These are phyloP conservation scores for Chaetomium olivaceum DNA, from an alignment of 2,329 filamentous ascomycete species.

Conservation along the genomic window DNA sequence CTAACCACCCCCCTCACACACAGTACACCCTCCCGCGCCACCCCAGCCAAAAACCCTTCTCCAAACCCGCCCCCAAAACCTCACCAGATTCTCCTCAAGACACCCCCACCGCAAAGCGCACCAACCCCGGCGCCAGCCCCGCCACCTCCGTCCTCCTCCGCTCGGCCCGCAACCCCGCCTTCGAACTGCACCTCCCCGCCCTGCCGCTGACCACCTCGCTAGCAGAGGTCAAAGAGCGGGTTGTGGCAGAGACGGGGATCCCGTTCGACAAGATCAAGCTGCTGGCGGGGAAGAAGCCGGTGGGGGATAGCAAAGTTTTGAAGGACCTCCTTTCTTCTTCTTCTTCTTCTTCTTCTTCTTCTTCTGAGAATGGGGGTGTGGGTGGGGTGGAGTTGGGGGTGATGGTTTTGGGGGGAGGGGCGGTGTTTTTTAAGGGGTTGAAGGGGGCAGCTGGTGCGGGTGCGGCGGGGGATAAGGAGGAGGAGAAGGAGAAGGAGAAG, in stretches of 20 bases:
- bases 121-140: not conserved
- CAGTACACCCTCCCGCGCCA: constrained; percentile 32
- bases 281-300: constrained; percentile 83
- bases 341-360: constrained; percentile 27
- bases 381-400: constrained; percentile 72
- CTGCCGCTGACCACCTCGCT: constrained; percentile 67
- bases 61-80: constrained; percentile 20
- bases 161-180: constrained; percentile 67
- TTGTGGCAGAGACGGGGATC: constrained; percentile 63
- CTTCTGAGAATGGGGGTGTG: constrained; percentile 50
- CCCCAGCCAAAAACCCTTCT: constrained; percentile 22
- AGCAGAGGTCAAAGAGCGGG: constrained; percentile 72
- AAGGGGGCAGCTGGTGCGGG: not conserved
- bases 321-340: constrained; percentile 60
- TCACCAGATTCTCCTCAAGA: not conserved
- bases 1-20: not conserved
- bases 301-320: constrained; percentile 73
- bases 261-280: constrained; percentile 81
- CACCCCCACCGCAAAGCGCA: not conserved
- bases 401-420: constrained; percentile 78
- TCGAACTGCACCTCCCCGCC: constrained; percentile 68
- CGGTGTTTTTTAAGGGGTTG: constrained; percentile 37
- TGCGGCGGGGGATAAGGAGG: too few species aligned
- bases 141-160: constrained; percentile 10
- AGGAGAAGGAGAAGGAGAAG: constrained; percentile 26